phyloP scores from a whole-genome alignment of 2,329 filamentous ascomycete genomes.

The Aspergillus tanneri region DNA sequence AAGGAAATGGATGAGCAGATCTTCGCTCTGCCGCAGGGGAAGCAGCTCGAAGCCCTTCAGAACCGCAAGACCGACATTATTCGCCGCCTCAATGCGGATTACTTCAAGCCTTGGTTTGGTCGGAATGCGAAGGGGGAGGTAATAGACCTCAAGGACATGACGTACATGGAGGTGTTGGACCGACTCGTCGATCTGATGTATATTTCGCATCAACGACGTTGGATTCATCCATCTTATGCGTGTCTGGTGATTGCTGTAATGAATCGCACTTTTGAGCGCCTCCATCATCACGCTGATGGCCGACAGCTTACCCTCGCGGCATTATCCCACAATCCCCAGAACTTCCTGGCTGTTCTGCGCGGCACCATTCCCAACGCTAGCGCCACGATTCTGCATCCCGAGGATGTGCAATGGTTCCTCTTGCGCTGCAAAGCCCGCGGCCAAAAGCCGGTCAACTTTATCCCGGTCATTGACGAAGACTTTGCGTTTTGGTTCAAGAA shows the following conservation, averaged over 20 bases:
- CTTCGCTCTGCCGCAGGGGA: constrained; percentile 17
- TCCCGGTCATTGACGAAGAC: constrained; percentile 84
- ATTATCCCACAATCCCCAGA: constrained; percentile 7
- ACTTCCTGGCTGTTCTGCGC: constrained; percentile 9
- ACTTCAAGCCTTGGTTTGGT: constrained; percentile 94
- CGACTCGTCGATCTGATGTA: constrained; percentile 84
- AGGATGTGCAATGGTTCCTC: constrained; percentile 93
- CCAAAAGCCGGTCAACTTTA: constrained; percentile 93
- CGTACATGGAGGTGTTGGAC: constrained; percentile 77
- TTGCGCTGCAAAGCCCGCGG: constrained; percentile 80
- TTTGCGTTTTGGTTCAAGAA: constrained; percentile 99
- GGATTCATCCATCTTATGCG: constrained; percentile 79
- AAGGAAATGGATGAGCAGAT: constrained; percentile 35
- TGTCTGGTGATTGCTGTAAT: constrained; percentile 88
- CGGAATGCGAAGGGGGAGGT: constrained; percentile 72
- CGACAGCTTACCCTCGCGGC: constrained; percentile 51
- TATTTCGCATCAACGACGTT: constrained; percentile 78
- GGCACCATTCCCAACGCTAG: constrained; percentile 71
- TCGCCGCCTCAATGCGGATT: constrained; percentile 87
- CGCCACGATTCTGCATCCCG: constrained; percentile 86
- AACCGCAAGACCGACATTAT: constrained; percentile 85
- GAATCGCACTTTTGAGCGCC: constrained; percentile 83
- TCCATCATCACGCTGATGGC: constrained; percentile 58
- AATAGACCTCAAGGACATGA: constrained; percentile 89
- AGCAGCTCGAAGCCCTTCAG: constrained; percentile 71